Evolutionary conservation across 371 early-diverging fungal genomes (phyloP).

Genomic region (Enterocytospora artemiae): DNA sequence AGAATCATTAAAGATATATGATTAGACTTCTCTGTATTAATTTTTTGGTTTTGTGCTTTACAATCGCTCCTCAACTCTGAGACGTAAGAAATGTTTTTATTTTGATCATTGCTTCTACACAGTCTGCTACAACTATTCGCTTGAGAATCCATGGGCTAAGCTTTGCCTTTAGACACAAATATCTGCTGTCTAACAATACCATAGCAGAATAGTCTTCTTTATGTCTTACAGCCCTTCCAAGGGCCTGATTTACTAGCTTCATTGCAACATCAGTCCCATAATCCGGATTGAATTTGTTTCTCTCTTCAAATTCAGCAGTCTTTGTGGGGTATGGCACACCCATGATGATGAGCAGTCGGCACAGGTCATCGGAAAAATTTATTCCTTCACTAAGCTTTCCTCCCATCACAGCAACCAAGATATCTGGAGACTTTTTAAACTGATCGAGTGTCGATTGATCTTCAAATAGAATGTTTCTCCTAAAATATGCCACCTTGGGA

Average conservation of each 20-base stretch:
- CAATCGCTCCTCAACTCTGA: neutral
- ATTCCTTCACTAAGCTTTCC: slow-evolving; percentile 93
- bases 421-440: slow-evolving; percentile 55
- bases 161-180: slow-evolving; percentile 35
- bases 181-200: slow-evolving; percentile 61
- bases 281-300: slow-evolving; percentile 36
- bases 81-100: slow-evolving; percentile 22
- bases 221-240: slow-evolving; percentile 77
- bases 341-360: slow-evolving; percentile 64
- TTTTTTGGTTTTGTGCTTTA: neutral
- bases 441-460: slow-evolving; percentile 29
- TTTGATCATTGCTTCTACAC: slow-evolving; percentile 8
- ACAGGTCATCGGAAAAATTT: slow-evolving; percentile 62
- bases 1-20: neutral
- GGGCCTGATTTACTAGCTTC: slow-evolving; percentile 82
- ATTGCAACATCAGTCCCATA: slow-evolving; percentile 59
- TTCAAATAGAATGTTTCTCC: slow-evolving; percentile 40
- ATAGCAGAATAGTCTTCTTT: slow-evolving; percentile 66
- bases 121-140: slow-evolving; percentile 14
- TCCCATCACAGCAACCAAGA: slow-evolving; percentile 81
- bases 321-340: slow-evolving; percentile 75
- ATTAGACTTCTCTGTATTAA: neutral
- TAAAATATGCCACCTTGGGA: slow-evolving; percentile 3
- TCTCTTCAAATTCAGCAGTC: slow-evolving; percentile 64
- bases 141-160: slow-evolving; percentile 49